Evolutionary conservation across 371 early-diverging fungal species (phyloP).

Genomic region (Saksenaea oblongispora): DNA sequence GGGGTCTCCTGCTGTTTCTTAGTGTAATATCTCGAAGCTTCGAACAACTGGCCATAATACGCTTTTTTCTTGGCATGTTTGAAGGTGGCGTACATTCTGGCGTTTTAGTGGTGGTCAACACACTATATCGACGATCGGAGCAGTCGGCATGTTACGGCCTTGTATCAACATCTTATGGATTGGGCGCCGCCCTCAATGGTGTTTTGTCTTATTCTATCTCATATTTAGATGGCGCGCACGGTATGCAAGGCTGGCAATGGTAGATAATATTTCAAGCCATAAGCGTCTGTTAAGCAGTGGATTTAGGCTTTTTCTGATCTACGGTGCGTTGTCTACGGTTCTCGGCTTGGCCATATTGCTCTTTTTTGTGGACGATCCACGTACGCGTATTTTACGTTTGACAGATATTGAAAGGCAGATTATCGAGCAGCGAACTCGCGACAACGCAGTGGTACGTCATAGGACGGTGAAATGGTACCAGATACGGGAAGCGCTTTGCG

Average conservation of each 20-base stretch:
- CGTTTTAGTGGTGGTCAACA: not conserved
- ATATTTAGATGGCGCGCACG: constrained; percentile 13
- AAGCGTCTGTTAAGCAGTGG: not conserved
- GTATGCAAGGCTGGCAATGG: constrained; percentile 27
- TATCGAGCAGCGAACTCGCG: constrained; percentile 33
- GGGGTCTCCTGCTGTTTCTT: constrained; percentile 18
- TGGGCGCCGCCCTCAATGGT: not conserved
- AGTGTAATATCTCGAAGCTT: constrained; percentile 17
- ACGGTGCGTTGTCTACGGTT: constrained; percentile 30
- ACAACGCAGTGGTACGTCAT: constrained; percentile 35
- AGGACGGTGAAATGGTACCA: constrained; percentile 25
- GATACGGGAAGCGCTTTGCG: constrained; percentile 30
- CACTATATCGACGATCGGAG: not conserved
- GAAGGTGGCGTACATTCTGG: constrained; percentile 24
- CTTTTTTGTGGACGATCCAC: constrained; percentile 31
- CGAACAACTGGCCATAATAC: constrained; percentile 20
- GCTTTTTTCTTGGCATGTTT: constrained; percentile 34
- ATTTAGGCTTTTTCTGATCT: constrained; percentile 38
- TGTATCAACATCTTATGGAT: not conserved
- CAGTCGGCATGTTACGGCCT: not conserved
- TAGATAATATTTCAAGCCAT: not conserved
- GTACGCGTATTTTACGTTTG: constrained; percentile 20
- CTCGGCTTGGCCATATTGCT: constrained; percentile 32
- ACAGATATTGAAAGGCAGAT: constrained; percentile 35
- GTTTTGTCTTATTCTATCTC: not conserved